Evolutionary conservation across 352 stramenopile genomes (phyloP), one percentile per base, ranked within the genome.

Genomic region (Pythium volutum): DNA sequence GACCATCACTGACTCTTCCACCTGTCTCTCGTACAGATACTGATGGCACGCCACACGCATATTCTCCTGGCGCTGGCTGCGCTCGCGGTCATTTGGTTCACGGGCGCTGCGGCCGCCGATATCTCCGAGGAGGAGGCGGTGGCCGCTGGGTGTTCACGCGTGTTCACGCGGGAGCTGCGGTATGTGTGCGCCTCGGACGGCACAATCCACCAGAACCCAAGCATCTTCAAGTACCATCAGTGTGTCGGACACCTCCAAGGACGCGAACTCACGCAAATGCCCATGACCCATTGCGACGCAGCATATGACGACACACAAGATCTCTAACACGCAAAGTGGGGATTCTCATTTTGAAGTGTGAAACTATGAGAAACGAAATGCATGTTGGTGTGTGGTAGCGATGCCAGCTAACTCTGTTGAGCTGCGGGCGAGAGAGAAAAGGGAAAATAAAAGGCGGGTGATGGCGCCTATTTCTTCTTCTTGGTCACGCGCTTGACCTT

Each of bases 401-500:
- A n/a, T n/a, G n/a, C n/a, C n/a, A n/a, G n/a, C n/a, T n/a, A n/a
- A n/a, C n/a, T n/a, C n/a, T n/a, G n/a, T n/a, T n/a, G n/a, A n/a
- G n/a, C n/a, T n/a, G n/a, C n/a, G 31, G 31, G 31, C 31, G 31
- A 43, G 4, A 20, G 36, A 43, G 18, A 43, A 6, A 43, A 43
- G 29, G 18, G n/a, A 7, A 50, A 15, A 31, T 11, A 7, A 20
- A 20, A 31, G n/a, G 25, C 7, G 9, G 43, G 7, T n/a, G 43
- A 7, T 26, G 31, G 7, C 12, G 16, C 55, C 72, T 77, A 92
- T 73, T 95, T 95, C 79, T 95, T 93, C 72, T 95, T 93, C 76
- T 95, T 95, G 33, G 85, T 78, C 29, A 91, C 76, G 34, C 78
- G 79, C 75, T 95, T 95, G 41, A 91, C 80, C 73, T 93, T 95